phyloP scores from a whole-genome alignment of 1,284 basidiomycete genomes.

The Pholiota adiposa region DNA sequence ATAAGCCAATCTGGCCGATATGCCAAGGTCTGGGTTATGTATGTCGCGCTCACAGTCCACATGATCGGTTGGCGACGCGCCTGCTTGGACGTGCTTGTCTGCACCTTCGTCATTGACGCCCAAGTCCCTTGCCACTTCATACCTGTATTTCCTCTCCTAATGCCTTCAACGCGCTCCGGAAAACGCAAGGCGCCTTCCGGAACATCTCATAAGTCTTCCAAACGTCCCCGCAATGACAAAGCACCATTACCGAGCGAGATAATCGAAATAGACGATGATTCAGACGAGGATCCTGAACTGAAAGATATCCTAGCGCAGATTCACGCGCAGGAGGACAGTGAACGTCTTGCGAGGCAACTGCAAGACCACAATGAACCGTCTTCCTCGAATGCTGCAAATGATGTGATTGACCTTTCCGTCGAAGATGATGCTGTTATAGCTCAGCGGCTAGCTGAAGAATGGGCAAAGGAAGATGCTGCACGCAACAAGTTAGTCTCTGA shows the following conservation, averaged over 20 bases:
- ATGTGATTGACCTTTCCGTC: conserved; percentile 15
- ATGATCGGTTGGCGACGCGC: background rate
- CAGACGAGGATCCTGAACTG: conserved; percentile 40
- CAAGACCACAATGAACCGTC: conserved; percentile 31
- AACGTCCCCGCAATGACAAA: conserved; percentile 10
- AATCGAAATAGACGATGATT: conserved; percentile 31
- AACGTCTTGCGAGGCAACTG: conserved; percentile 40
- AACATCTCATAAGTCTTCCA: background rate
- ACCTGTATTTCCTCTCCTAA: background rate
- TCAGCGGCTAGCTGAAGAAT: conserved; percentile 43
- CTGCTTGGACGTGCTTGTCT: conserved; percentile 6
- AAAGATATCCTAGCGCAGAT: conserved; percentile 44
- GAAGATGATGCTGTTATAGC: conserved; percentile 28
- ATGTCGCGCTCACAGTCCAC: background rate
- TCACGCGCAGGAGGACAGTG: conserved; percentile 47
- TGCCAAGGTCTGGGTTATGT: background rate
- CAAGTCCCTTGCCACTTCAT: background rate
- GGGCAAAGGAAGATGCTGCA: conserved; percentile 28
- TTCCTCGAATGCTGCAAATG: conserved; percentile 7
- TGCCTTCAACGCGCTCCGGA: conserved; percentile 10
- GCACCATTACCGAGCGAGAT: conserved; percentile 17
- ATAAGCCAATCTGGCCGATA: background rate
- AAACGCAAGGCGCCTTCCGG: conserved; percentile 9
- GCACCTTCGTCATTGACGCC: too few relatives aligned
- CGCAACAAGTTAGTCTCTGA: background rate